Evolutionary conservation across 1,139 yeast genomes (phyloP), one percentile per base, ranked within the genome.

Genomic region (Ogataea hybrid): DNA sequence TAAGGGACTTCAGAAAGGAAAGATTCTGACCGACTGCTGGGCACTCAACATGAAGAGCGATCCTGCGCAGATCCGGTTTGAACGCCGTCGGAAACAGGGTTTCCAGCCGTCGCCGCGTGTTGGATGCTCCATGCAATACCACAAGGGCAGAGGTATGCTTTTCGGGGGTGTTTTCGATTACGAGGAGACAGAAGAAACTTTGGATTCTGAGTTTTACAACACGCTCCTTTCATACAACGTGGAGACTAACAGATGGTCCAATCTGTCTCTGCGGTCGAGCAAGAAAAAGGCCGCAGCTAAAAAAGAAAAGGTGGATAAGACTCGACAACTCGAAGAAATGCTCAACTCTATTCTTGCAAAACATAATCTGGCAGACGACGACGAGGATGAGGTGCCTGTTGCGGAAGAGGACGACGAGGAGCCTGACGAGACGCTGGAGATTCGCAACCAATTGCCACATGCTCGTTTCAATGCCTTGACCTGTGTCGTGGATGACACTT

Each of bases 141-240:
- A 92, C 64, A 86, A 89, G 56, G 95, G 94, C 47, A 79, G 97
- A 69, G 97, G 97, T 46, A 77, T 92, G 12, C 60, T 90, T 60
- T 92, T 90, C 67, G 98, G 97, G 31, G 98, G 98, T 50, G 98
- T 92, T 11, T 90, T 78, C 58, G 98, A 92, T 64, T 85, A 77
- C 48, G 96, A 89, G 52, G 98, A 92, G 63, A 90, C 96, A 27
- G 97, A 92, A 62, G 98, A 92, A 62, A 79, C 85, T 40, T 68
- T 92, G 50, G 94, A 85, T 35, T 87, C 96, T 3, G 81, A 78
- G 39, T 92, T 90, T 59, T 92, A 77, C 67, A 89, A 90, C 59
- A 81, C 81, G 49, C 66, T 92, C 41, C 82, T 81, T 57, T 83
- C 94, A 4, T 90, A 87, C 61, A 95, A 90, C 50, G 71, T 83